Percentiles rank a stretch among this genome's conserved stretches.
Conservation (phyloP, 768 basidiomycete species). For the Lactifluus hygrophoroides region DNA sequence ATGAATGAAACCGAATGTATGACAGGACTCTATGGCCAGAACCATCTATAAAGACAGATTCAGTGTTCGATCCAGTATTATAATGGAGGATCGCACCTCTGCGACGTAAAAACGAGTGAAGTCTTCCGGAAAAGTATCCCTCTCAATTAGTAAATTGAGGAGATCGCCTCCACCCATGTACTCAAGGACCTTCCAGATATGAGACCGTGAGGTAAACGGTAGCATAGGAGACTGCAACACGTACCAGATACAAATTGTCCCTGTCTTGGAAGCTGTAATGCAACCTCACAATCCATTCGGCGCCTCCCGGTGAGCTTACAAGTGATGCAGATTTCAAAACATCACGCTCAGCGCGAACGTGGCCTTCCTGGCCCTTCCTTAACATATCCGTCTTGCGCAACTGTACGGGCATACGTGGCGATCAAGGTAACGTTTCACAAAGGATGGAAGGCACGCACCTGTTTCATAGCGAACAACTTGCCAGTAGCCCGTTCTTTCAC, state of each 20-base stretch:
- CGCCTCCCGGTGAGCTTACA: conserved; percentile 60
- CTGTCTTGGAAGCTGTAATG: conserved; percentile 93
- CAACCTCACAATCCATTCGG: conserved; percentile 91
- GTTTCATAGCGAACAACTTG: conserved; percentile 91
- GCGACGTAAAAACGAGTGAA: conserved; percentile 92
- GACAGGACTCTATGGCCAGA: conserved; percentile 86
- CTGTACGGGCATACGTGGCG: conserved; percentile 31
- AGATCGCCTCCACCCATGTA: conserved; percentile 97
- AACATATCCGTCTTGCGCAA: conserved; percentile 88
- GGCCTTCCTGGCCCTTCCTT: conserved; percentile 94
- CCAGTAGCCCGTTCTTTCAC: conserved; percentile 77
- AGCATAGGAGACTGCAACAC: conserved; percentile 25
- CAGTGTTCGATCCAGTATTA: neutral
- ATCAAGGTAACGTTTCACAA: conserved; percentile 16
- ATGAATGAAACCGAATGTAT: conserved; percentile 94
- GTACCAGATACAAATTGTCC: conserved; percentile 89
- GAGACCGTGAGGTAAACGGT: conserved; percentile 37
- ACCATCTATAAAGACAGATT: conserved; percentile 62
- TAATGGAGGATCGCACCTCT: conserved; percentile 47
- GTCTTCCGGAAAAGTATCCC: conserved; percentile 83
- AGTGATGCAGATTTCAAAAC: conserved; percentile 85
- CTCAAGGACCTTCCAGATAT: conserved; percentile 66
- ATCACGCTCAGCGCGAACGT: conserved; percentile 93
- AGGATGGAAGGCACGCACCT: conserved; percentile 41
- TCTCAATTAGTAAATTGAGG: conserved; percentile 89